Base-by-base conservation (phyloP, 495 filamentous ascomycete species). In the Pyrenula aspistea region DNA sequence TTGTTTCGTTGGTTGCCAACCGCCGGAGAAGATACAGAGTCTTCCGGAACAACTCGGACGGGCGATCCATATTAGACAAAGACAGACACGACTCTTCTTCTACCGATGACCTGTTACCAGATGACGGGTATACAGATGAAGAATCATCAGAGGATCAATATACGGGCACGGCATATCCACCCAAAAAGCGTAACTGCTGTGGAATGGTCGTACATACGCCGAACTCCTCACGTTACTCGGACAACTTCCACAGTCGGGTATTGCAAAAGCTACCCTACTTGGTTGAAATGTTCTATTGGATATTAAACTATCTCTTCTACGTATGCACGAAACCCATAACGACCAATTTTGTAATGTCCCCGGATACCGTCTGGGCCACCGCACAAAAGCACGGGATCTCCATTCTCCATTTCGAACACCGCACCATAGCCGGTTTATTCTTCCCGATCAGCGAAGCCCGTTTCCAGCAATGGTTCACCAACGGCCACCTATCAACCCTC, bases 251-350 rank as follows among this genome's bases (percentile, higher is more conserved):
- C 62, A 83, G 78, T 56, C 71, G 77, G n/a, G 65, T 78, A 42
- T 56, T 75, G 36, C 68, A 72, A 58, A 73, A 73, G 53, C 69
- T 73, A 53, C 72, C 72, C 55, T 90, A 63, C 70, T 72, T 63
- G 77, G 82, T 66, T 68, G 86, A 68, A 80, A 89, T 71, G 82
- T 86, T 67, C 69, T 96, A 60, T 77, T 96, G 57, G 88, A 84
- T 52, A 67, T 77, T 61, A 73, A 86, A 83, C 52, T 86, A 84
- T 63, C 77, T 77, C 60, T 81, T 87, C 67, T 84, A 86, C 66
- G 72, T 73, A 51, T 62, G 74, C 50, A 83, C 85, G 25, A 81
- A 83, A 55, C 70, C 83, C 53, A 42, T 42, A 4, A 68, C 80
- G n/a, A 75, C 84, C 15, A 74, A 82, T 57, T 58, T 54, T 42